These are phyloP conservation scores for Leccinum fibrillosum DNA, from an alignment of 768 basidiomycete genomes.

Conservation along the genomic window DNA sequence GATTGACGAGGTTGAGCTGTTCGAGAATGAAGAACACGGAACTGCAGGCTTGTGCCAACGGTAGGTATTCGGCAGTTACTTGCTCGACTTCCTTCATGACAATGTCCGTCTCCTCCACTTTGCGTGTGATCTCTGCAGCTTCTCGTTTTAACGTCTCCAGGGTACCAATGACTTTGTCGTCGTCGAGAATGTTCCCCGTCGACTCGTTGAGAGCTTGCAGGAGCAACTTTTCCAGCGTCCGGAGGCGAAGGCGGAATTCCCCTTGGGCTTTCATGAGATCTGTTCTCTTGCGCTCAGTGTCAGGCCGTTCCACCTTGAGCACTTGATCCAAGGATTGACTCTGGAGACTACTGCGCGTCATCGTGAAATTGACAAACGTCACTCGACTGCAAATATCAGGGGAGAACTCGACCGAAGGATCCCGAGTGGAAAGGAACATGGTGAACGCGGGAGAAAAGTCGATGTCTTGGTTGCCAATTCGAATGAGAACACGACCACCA, in stretches of 20 bases:
- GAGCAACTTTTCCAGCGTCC: slow-evolving; percentile 89
- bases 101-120: slow-evolving; percentile 94
- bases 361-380: slow-evolving; percentile 95
- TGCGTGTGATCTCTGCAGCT: slow-evolving; percentile 92
- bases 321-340: slow-evolving; percentile 98
- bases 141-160: slow-evolving; percentile 94
- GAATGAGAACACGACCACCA: slow-evolving; percentile 95
- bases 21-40: slow-evolving; percentile 96
- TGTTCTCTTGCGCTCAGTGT: slow-evolving; percentile 91
- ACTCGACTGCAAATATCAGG: slow-evolving; percentile 98
- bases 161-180: slow-evolving; percentile 97
- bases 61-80: slow-evolving; percentile 92
- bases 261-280: slow-evolving; percentile 98
- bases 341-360: slow-evolving; percentile 98
- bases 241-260: slow-evolving; percentile 90
- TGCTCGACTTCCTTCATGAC: slow-evolving; percentile 96
- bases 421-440: slow-evolving; percentile 97
- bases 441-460: slow-evolving; percentile 99
- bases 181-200: slow-evolving; percentile 93
- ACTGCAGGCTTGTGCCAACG: slow-evolving; percentile 93
- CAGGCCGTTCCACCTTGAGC: slow-evolving; percentile 93
- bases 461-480: slow-evolving; percentile 96
- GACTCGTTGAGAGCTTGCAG: slow-evolving; percentile 96
- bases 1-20: slow-evolving; percentile 89
- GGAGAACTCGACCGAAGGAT: slow-evolving; percentile 96